A percentile compares a stretch with the other conserved stretches of the same genome.
Conservation (phyloP, 2,329 filamentous ascomycete genomes). For the Grosmannia clavigera region DNA sequence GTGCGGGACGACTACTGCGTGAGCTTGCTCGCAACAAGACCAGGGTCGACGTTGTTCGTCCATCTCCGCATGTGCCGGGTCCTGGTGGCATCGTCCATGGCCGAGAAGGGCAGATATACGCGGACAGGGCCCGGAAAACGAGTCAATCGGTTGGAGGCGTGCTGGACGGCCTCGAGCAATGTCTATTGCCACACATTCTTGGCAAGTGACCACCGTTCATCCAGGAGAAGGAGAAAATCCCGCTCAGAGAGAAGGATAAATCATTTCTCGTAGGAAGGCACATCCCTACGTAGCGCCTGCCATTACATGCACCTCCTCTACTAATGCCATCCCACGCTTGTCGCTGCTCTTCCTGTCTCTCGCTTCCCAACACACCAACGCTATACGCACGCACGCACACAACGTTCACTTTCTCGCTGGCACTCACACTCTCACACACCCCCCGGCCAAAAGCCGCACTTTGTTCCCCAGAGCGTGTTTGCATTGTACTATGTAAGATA, state of each 20-base stretch:
- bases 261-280: not conserved
- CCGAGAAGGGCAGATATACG: not conserved
- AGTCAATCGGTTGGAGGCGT: too few relatives aligned
- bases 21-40: not conserved
- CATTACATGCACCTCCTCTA: not conserved
- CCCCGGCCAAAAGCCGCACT: not conserved
- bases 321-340: not conserved
- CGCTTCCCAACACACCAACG: not conserved
- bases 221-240: not conserved
- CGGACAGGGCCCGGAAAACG: not conserved
- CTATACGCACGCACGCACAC: too few relatives aligned
- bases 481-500: not conserved
- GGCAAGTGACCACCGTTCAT: not conserved
- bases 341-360: not conserved
- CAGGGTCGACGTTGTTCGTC: not conserved
- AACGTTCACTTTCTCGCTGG: not conserved
- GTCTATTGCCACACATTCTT: not conserved
- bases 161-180: not conserved
- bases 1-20: not conserved
- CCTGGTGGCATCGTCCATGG: not conserved
- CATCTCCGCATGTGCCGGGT: not conserved
- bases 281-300: not conserved
- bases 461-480: not conserved
- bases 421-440: not conserved
- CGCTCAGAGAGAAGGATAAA: not conserved